phyloP scores from a whole-genome alignment of 2,329 filamentous ascomycete genomes.

The Cytospora chrysosperma region DNA sequence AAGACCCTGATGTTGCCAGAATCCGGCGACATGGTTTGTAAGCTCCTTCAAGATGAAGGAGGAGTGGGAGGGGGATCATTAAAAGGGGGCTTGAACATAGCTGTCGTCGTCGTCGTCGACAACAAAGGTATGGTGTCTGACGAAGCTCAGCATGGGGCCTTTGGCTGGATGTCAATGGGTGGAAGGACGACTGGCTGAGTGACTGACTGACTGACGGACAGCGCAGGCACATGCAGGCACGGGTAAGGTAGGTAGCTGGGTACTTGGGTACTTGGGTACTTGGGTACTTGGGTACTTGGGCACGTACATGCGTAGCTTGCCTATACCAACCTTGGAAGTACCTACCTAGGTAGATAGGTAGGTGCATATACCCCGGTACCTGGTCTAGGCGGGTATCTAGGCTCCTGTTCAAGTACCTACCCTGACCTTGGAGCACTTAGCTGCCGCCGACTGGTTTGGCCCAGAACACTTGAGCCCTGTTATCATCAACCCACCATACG shows the following conservation, averaged over 20 bases:
- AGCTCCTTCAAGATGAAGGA: slow-evolving; percentile 36
- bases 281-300: not conserved
- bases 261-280: not conserved
- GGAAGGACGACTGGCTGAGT: no score
- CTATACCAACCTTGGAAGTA: no score
- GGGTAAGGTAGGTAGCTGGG: not conserved
- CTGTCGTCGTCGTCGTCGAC: slow-evolving; percentile 17
- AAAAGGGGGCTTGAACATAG: slow-evolving; percentile 21
- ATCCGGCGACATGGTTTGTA: slow-evolving; percentile 50
- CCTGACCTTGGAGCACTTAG: no score
- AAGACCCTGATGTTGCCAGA: slow-evolving; percentile 84
- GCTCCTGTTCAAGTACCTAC: no score
- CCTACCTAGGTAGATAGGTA: not conserved
- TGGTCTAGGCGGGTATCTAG: no score
- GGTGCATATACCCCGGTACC: no score
- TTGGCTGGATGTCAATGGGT: not conserved
- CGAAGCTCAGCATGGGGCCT: not conserved
- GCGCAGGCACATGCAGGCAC: not conserved
- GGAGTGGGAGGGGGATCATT: slow-evolving; percentile 25
- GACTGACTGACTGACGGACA: not conserved
- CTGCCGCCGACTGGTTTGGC: no score
- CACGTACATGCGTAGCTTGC: no score
- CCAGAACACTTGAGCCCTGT: no score
- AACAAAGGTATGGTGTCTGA: not conserved
- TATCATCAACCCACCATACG: no score